These are phyloP conservation scores for Chrysanthemum lavandulifolium DNA, from an alignment of 129 eudicot genomes.

Conservation along the genomic window DNA sequence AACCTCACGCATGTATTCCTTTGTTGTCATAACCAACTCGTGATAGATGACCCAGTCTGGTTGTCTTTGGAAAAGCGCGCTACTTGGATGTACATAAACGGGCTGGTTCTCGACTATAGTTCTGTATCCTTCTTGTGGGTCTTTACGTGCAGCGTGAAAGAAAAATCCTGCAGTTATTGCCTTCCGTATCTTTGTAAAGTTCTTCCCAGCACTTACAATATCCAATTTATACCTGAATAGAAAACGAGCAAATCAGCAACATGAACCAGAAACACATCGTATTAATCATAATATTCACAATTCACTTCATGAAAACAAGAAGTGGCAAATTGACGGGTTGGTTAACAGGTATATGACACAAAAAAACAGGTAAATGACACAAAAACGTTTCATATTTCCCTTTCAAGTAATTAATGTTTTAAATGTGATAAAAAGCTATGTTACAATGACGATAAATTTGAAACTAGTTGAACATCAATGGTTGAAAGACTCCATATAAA, in stretches of 20 bases:
- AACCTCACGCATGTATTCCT: constrained; percentile 56
- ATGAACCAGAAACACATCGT: not conserved
- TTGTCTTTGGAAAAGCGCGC: constrained; percentile 21
- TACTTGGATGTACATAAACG: constrained; percentile 49
- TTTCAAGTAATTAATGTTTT: no score
- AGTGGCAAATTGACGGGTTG: not conserved
- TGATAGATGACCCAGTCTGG: constrained; percentile 55
- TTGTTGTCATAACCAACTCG: constrained; percentile 57
- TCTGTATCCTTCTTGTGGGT: constrained; percentile 36
- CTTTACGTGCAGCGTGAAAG: constrained; percentile 43
- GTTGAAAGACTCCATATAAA: no score
- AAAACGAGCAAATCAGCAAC: constrained; percentile 4
- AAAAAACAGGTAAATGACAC: no score
- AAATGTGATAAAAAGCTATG: no score
- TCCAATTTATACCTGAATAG: constrained; percentile 47
- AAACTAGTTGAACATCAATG: no score
- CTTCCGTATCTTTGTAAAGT: constrained; percentile 45
- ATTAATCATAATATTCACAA: constrained; percentile 39
- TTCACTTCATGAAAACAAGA: not conserved
- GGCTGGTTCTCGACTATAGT: constrained; percentile 45
- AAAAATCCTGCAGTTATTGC: constrained; percentile 50
- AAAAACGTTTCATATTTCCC: no score
- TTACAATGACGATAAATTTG: no score
- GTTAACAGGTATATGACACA: no score
- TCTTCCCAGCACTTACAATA: constrained; percentile 39